A percentile compares a stretch with the other conserved stretches of the same genome.
Evolutionary conservation across 2,329 filamentous ascomycete genomes (phyloP).

Genomic region (Intubia oerlemansii): DNA sequence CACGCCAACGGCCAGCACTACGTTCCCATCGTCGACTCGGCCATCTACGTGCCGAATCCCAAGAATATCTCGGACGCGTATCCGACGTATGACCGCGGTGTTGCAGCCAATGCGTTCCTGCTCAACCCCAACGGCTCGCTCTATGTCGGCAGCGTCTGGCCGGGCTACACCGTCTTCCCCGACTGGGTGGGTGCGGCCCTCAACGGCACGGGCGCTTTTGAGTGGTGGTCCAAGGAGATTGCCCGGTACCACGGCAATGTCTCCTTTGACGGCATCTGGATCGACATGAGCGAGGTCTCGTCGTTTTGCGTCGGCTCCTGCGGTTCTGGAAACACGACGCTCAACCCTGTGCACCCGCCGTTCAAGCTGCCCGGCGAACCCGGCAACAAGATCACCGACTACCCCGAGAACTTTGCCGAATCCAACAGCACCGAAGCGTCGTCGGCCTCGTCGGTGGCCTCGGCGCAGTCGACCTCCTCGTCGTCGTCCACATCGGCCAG

Average conservation of each 20-base stretch:
- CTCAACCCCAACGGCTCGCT: conserved; percentile 34
- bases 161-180: conserved; percentile 48
- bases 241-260: conserved; percentile 15
- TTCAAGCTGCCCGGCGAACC: conserved; percentile 44
- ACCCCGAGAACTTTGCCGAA: conserved; percentile 48
- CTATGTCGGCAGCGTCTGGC: conserved; percentile 49
- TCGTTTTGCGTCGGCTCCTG: conserved; percentile 41
- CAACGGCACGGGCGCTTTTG: conserved; percentile 32
- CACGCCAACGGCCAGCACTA: conserved; percentile 47
- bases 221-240: conserved; percentile 43
- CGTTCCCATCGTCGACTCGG: conserved; percentile 54
- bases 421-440: conserved; percentile 48
- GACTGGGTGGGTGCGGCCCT: conserved; percentile 40
- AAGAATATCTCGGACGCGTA: conserved; percentile 48
- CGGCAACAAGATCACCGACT: conserved; percentile 34
- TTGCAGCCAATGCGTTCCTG: conserved; percentile 30
- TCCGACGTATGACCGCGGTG: conserved; percentile 37
- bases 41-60: conserved; percentile 47
- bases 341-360: conserved; percentile 47
- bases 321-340: conserved; percentile 38
- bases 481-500: conserved; percentile 14
- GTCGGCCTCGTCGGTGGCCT: conserved; percentile 28
- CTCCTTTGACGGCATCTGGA: conserved; percentile 31
- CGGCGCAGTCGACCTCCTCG: conserved; percentile 16
- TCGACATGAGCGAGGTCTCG: conserved; percentile 33